Conservation (phyloP, 768 basidiomycete species). For the Cystofilobasidium macerans region DNA sequence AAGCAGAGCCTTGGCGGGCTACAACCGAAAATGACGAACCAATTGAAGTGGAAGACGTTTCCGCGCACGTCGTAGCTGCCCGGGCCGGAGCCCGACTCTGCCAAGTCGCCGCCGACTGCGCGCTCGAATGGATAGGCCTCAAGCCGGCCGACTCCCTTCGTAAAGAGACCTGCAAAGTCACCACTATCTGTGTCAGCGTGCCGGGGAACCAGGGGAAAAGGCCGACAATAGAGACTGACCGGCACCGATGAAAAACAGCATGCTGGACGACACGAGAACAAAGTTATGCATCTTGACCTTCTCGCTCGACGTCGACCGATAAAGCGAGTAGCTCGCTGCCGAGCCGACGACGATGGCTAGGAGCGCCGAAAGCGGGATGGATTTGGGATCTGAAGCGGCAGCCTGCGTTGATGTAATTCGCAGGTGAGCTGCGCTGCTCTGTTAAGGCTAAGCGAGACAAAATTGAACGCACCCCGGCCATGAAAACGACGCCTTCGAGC, state of each 20-base stretch:
- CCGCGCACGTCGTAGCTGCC: conserved; percentile 23
- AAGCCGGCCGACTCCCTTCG: conserved; percentile 18
- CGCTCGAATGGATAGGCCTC: conserved; percentile 20
- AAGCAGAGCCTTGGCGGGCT: not conserved
- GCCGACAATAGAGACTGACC: conserved; percentile 11
- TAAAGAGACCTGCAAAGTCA: conserved; percentile 26
- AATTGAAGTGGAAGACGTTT: conserved; percentile 7
- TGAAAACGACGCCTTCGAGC: conserved; percentile 24
- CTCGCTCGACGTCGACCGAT: conserved; percentile 18
- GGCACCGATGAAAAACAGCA: conserved; percentile 24
- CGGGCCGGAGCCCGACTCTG: conserved; percentile 18
- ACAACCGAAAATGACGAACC: too few species aligned
- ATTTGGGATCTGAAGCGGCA: conserved; percentile 15
- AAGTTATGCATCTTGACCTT: conserved; percentile 23
- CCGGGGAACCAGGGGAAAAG: too few species aligned
- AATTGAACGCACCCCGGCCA: conserved; percentile 17
- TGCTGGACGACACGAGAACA: conserved; percentile 15
- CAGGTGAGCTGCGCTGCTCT: not conserved
- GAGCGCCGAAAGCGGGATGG: conserved; percentile 20
- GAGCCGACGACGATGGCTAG: conserved; percentile 13
- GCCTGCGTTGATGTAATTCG: not conserved
- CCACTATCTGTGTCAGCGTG: too few species aligned
- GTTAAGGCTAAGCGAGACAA: not conserved
- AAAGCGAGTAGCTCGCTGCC: conserved; percentile 14
- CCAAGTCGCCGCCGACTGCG: conserved; percentile 18